Conservation (phyloP, 2,329 filamentous ascomycete species). For the Botrytis hyacinthi region DNA sequence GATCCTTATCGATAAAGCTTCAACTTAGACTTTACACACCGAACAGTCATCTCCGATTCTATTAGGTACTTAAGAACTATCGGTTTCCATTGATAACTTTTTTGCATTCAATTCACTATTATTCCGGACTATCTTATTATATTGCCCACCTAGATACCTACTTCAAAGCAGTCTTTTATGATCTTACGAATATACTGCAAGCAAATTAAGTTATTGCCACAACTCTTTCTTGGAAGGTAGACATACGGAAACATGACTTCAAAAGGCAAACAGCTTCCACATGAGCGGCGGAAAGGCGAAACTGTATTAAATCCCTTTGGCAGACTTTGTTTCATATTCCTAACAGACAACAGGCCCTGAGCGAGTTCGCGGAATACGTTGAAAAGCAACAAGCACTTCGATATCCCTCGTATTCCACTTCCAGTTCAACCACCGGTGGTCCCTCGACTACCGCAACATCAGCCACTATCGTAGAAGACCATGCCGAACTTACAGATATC, state of each 20-base stretch:
- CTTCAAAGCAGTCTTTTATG: constrained; percentile 15
- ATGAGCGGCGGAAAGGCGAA: constrained; percentile 85
- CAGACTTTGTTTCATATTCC: constrained; percentile 4
- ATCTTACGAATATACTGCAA: constrained; percentile 28
- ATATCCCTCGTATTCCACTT: constrained; percentile 45
- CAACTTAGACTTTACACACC: constrained; percentile 24
- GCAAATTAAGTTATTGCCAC: neutral
- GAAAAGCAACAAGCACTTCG: constrained; percentile 85
- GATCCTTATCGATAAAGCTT: constrained; percentile 38
- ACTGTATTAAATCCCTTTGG: constrained; percentile 54
- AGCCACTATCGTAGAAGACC: constrained; percentile 52
- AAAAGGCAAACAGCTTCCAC: constrained; percentile 59
- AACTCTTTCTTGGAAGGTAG: neutral
- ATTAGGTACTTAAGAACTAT: neutral
- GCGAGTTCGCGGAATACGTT: constrained; percentile 96
- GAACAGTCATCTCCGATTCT: constrained; percentile 25
- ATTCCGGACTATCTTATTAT: neutral
- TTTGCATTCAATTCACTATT: neutral
- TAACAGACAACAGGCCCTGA: constrained; percentile 59
- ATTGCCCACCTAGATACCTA: neutral
- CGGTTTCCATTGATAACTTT: neutral
- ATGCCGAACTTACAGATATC: constrained; percentile 77
- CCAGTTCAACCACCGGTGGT: constrained; percentile 21
- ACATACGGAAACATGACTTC: constrained; percentile 44
- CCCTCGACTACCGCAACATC: constrained; percentile 29